These are phyloP conservation scores for Salvia sclarea DNA, from an alignment of 305 asterid genomes.

Conservation along the genomic window DNA sequence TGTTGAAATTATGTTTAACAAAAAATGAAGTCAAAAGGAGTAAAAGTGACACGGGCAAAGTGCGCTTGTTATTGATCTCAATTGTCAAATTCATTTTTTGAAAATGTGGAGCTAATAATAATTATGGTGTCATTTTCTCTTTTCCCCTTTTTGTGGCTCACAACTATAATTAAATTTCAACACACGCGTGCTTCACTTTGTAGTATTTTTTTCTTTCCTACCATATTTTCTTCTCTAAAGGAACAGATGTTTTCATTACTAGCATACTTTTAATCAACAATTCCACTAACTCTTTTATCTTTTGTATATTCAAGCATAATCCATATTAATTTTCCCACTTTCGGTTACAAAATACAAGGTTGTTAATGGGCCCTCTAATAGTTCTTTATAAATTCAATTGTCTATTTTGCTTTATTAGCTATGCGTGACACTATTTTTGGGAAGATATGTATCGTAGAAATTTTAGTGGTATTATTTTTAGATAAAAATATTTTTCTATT, in stretches of 20 bases:
- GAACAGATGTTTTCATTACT: constrained; percentile 24
- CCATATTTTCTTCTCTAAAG: constrained; percentile 11
- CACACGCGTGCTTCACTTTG: constrained; percentile 51
- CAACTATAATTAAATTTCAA: constrained; percentile 25
- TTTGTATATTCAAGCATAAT: neutral
- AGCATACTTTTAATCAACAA: constrained; percentile 35
- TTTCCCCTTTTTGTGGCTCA: constrained; percentile 14
- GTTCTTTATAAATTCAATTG: no score
- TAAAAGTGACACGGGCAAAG: neutral
- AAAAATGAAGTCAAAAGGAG: neutral
- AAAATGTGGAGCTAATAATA: constrained; percentile 24
- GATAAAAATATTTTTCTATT: no score
- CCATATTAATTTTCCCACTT: neutral
- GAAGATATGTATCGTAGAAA: no score
- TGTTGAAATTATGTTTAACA: neutral
- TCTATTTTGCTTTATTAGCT: neutral
- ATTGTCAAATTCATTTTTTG: neutral
- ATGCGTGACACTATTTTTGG: no score
- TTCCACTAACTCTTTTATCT: constrained; percentile 32
- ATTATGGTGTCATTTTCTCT: constrained; percentile 35
- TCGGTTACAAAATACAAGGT: neutral
- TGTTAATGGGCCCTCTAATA: neutral
- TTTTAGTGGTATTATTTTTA: neutral
- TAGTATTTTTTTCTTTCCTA: constrained; percentile 4
- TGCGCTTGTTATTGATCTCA: neutral